Evolutionary conservation across 495 filamentous ascomycete species (phyloP), one percentile per base, ranked within the genome.

Genomic region (Staphylotrichum tortipilum): DNA sequence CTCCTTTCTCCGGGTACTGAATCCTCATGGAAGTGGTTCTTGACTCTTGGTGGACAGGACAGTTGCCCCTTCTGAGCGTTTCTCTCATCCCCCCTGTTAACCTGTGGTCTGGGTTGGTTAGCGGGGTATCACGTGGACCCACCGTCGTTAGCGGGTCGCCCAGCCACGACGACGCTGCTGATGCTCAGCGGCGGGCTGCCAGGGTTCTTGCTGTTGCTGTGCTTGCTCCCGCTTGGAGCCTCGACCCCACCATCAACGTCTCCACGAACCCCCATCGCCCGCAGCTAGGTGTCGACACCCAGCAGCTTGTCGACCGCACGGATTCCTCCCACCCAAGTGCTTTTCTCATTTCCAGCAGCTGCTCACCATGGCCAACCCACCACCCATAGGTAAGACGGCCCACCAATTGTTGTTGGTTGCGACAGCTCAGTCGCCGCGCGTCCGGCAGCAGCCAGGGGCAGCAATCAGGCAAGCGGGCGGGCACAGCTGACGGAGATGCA

Each of bases 51-150:
- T 12, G 4, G 24, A 34, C 21, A 12, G 38, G 21, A n/a, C 21
- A 50, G 21, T 17, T 34, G 9, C 31, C n/a, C 29, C 19, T n/a
- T 47, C 12, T 23, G 36, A 26, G 21, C 26, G 26, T 28, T 28
- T 28, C 6, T 28, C 4, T 4, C 31, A n/a, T 12, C 5, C 31
- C 24, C 29, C 47, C 36, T n/a, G n/a, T n/a, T n/a, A n/a, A n/a
- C 18, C 7, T 42, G 39, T 6, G 1, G 17, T 36, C 21, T 0
- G 41, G 47, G 39, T 54, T 50, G 43, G 37, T 47, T 44, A 61
- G 63, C 60, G 65, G 65, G 65, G 61, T 63, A 64, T 66, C 65
- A 66, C 63, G 63, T 68, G 65, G 50, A 41, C 8, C 29, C 14
- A 22, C 5, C 4, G 6, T 7, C 6, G 10, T 10, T 10, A 28